Base-by-base conservation (phyloP, 1,284 basidiomycete species). In the Marasmius tenuissimus region DNA sequence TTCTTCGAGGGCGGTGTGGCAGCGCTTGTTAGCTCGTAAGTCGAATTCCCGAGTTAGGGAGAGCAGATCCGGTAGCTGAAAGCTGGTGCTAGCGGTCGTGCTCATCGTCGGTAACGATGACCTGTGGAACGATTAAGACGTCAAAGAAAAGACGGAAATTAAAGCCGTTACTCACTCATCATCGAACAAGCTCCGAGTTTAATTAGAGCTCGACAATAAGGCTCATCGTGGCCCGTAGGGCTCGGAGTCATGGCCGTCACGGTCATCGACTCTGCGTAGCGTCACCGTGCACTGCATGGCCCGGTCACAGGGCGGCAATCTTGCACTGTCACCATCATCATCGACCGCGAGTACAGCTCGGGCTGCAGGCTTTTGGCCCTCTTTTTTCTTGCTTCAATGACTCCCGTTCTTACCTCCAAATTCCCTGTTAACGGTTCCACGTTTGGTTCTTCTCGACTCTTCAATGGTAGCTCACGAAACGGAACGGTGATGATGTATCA, bases 11-110 rank as follows among this genome's bases (percentile, higher is more conserved):
- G 78, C 80, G 34, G 69, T 58, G 54, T 72, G 76, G 66, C 85
- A 88, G 64, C 82, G 78, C 22, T 63, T 72, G 70, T 86, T 88
- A 49, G 80, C 78, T 61, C 79, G 81, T 55, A 88, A 70, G 54
- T 84, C 79, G 53, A 87, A 83, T 7, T 72, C 45, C 1, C 72
- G 73, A 58, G 75, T 76, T 56, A 81, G 74, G 6, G 75, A 70
- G 8, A 82, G 70, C 33, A 88, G 75, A 68, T 88, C 84, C 0
- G 86, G 87, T 10, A 88, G 78, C 64, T 87, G 86, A 67, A 84
- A 81, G 72, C 84, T 86, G 47, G 68, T 34, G 60, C 66, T 69
- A 12, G 55, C 40, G 22, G 33, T 37, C 18, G 12, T 51, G 4
- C 27, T 27, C 27, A 27, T 27, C 27, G 27, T 27, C 27, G 27